These are phyloP conservation scores for Corynespora cassiicola DNA, from an alignment of 2,329 filamentous ascomycete genomes.

Conservation along the genomic window DNA sequence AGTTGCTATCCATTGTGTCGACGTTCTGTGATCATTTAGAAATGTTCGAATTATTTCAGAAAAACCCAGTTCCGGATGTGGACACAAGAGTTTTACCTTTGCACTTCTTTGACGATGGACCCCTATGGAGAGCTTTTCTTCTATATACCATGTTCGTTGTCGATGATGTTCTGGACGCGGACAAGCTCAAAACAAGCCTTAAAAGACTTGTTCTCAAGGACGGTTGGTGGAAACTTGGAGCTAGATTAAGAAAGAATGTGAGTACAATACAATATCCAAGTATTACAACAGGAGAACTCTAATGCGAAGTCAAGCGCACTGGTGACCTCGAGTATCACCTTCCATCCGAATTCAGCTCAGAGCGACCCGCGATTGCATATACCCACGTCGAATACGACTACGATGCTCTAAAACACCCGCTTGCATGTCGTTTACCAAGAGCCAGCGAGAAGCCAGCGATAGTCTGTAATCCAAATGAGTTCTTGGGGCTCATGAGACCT, in stretches of 20 bases:
- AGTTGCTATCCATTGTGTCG: too few species aligned
- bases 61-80: neutral
- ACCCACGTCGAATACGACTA: constrained; percentile 1
- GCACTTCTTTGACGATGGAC: constrained; percentile 8
- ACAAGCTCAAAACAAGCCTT: constrained; percentile 7
- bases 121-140: constrained; percentile 2
- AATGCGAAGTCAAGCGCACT: neutral
- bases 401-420: constrained; percentile 1
- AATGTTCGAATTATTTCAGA: neutral
- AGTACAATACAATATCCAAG: constrained; percentile 1
- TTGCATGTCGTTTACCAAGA: constrained; percentile 4
- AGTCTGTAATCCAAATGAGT: constrained; percentile 7
- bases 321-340: constrained; percentile 7
- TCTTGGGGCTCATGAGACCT: neutral
- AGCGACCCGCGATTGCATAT: constrained; percentile 7
- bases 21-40: too few species aligned
- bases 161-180: constrained; percentile 6
- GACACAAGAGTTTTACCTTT: constrained; percentile 1
- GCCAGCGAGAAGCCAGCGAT: neutral
- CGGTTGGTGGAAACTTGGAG: constrained; percentile 8
- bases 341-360: neutral
- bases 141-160: constrained; percentile 7
- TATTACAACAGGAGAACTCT: neutral
- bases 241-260: constrained; percentile 6
- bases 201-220: constrained; percentile 3